Base-by-base conservation (phyloP, 352 stramenopile genomes). In the Phytopythium boreale region DNA sequence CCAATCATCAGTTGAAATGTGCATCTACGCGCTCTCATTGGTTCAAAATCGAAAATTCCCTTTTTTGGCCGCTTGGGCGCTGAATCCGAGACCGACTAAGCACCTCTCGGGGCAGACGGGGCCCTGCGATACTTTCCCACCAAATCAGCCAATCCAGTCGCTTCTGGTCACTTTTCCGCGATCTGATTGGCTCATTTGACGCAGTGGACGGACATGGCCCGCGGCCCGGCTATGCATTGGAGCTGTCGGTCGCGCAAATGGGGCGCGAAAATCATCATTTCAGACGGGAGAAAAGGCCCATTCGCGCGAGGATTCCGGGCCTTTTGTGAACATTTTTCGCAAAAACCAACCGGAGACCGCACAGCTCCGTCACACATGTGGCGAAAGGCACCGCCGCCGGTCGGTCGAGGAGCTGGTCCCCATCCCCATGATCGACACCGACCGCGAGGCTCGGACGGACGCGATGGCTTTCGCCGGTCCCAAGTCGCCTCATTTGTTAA, bases 401-500 rank as follows among this genome's bases (percentile, higher is more conserved):
- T 27, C 50, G 31, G 47, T 31, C 47, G 47, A 50, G 49, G 8
- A 17, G 52, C 5, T 7, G n/a, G 4, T 7, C 24, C n/a, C 11
- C 34, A 46, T 12, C 29, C 31, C 34, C 53, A 5, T 24, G 50
- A 59, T 41, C 51, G 29, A 37, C n/a, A n/a, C 39, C 24, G 24
- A 36, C 11, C 27, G 8, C 27, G 29, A 17, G 2, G 29, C 29
- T 59, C 53, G 34, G 34, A 22, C 34, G 55, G 20, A 20, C 31
- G 22, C 55, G 10, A 12, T 19, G 11, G 15, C 56, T 52, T 58
- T 43, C 51, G n/a, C 11, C 52, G 20, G 29, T 5, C 52, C 2
- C 20, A 34, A 63, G 22, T 66, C 71, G 59, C 47, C 56, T 77
- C 71, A 77, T 70, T 77, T 70, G 64, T 73, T 53, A 73, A 71